These are phyloP conservation scores for Dictyostelium intermedium DNA, from an alignment of 78 protist genomes.

Conservation along the genomic window DNA sequence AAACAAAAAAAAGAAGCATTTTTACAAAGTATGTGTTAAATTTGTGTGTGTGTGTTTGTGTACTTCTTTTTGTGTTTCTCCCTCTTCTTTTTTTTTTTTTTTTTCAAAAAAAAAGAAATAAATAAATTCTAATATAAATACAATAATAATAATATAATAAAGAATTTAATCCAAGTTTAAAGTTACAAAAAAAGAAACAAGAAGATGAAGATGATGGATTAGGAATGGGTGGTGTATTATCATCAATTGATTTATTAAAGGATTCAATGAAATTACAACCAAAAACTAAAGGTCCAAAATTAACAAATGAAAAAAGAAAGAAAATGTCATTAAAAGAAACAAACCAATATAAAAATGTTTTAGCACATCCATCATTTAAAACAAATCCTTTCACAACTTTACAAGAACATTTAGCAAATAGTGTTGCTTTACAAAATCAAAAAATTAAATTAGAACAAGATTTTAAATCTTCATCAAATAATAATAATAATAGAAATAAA, in stretches of 20 bases:
- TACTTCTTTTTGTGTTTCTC: background rate
- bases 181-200: background rate
- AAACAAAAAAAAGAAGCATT: slow-evolving; percentile 65
- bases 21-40: slow-evolving; percentile 19
- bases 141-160: background rate
- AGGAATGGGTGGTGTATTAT: background rate
- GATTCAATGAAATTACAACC: background rate
- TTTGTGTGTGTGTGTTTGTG: background rate
- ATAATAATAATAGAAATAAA: slow-evolving; percentile 6
- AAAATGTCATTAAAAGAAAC: slow-evolving; percentile 61
- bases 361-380: slow-evolving; percentile 63
- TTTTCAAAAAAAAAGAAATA: no score
- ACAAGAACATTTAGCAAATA: slow-evolving; percentile 58
- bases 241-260: slow-evolving; percentile 8
- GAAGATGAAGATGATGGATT: background rate
- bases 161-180: slow-evolving; percentile 48
- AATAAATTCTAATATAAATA: no score
- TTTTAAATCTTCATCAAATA: background rate
- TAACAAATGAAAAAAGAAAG: slow-evolving; percentile 67
- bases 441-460: slow-evolving; percentile 46
- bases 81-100: no score
- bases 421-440: slow-evolving; percentile 37
- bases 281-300: slow-evolving; percentile 1
- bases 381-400: slow-evolving; percentile 57
- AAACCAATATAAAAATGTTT: slow-evolving; percentile 66